Conservation (phyloP, 2,329 filamentous ascomycete genomes). For the Cryphonectria japonica region DNA sequence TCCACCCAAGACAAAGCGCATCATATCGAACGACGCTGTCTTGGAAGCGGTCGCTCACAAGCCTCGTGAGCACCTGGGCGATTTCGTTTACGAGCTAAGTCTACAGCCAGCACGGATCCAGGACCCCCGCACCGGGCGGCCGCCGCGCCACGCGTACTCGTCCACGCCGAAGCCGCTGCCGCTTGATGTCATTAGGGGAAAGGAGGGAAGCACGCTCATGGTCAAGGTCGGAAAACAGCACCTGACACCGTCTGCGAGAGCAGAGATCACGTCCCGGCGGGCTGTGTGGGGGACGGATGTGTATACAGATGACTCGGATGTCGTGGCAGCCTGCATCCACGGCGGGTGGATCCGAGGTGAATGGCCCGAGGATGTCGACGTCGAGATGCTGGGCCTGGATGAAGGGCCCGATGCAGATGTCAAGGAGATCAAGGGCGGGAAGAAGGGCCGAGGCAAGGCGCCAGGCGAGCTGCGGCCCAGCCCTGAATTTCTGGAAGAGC, state of each 20-base stretch:
- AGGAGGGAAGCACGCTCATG: constrained; percentile 88
- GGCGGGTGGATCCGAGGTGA: constrained; percentile 89
- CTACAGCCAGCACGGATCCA: constrained; percentile 59
- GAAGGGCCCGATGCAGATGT: constrained; percentile 37
- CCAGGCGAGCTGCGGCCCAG: constrained; percentile 25
- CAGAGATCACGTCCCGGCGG: constrained; percentile 80
- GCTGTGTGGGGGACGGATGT: constrained; percentile 93
- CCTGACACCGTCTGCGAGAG: constrained; percentile 69
- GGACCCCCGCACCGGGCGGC: constrained; percentile 54
- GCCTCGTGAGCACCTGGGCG: constrained; percentile 81
- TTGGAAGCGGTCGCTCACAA: constrained; percentile 71
- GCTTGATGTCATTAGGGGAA: constrained; percentile 69
- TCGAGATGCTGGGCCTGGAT: constrained; percentile 65
- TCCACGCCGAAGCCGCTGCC: constrained; percentile 75
- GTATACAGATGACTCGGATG: constrained; percentile 95
- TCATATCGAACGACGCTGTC: constrained; percentile 70
- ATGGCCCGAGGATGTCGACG: constrained; percentile 79
- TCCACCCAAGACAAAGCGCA: constrained; percentile 65
- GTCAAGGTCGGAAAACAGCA: constrained; percentile 84
- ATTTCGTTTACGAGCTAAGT: constrained; percentile 76
- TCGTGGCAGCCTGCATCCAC: constrained; percentile 90
- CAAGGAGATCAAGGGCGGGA: constrained; percentile 40
- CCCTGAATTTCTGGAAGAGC: constrained; percentile 50
- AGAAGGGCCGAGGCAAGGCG: constrained; percentile 31
- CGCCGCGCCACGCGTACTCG: constrained; percentile 39